These are phyloP conservation scores for Fraxinus sp. DNA, from an alignment of 305 asterid species.

Conservation along the genomic window DNA sequence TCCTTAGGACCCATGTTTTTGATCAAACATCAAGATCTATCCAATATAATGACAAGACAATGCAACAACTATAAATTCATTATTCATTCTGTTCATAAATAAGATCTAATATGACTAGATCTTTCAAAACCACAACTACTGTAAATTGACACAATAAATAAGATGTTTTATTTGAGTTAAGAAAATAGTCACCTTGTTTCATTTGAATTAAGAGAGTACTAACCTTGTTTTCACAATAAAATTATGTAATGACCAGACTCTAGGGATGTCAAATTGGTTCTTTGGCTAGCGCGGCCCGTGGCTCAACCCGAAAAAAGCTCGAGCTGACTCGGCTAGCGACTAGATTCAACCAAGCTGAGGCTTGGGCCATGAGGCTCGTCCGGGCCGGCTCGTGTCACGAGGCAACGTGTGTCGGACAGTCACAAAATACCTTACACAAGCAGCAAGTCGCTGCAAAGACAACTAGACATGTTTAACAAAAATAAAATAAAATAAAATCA, in stretches of 20 bases:
- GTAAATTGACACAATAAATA: not conserved
- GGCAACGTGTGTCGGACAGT: too few relatives aligned
- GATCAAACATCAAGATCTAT: not conserved
- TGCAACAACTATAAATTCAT: not conserved
- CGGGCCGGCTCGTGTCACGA: too few relatives aligned
- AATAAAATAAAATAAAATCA: too few relatives aligned
- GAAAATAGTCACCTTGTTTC: not conserved
- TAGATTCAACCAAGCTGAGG: too few relatives aligned
- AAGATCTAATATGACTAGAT: not conserved
- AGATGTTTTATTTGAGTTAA: not conserved
- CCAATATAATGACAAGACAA: not conserved
- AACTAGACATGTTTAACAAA: too few relatives aligned
- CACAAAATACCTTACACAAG: too few relatives aligned
- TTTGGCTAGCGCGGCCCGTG: too few relatives aligned
- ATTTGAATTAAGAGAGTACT: not conserved
- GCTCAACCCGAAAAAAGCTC: too few relatives aligned
- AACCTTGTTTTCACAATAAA: not conserved
- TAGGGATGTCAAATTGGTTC: too few relatives aligned
- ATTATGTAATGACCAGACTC: not conserved
- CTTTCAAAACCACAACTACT: not conserved
- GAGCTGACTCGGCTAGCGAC: too few relatives aligned
- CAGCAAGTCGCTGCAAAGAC: too few relatives aligned
- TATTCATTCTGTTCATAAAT: not conserved
- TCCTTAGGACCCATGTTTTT: not conserved
- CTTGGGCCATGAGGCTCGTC: too few relatives aligned